Percentiles rank a stretch among this genome's conserved stretches.
These are phyloP conservation scores for Gremmenia infestans DNA, from an alignment of 2,329 filamentous ascomycete species.

Conservation along the genomic window DNA sequence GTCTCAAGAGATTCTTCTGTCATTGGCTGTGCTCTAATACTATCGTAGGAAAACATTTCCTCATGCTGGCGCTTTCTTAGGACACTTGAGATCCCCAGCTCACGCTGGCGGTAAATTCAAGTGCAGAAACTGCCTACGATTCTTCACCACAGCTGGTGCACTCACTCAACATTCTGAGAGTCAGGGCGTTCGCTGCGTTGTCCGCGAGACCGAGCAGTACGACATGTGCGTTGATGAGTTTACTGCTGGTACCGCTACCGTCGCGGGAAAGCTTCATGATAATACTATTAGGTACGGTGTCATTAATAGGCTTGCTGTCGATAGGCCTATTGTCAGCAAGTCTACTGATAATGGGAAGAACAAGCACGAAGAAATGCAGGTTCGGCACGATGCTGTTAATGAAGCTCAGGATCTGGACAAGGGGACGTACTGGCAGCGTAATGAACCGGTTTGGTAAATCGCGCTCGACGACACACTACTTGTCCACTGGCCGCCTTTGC, in stretches of 20 bases:
- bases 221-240: conserved; percentile 36
- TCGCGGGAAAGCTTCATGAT: conserved; percentile 31
- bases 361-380: no score
- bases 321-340: no score
- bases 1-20: no score
- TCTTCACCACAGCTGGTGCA: conserved; percentile 38
- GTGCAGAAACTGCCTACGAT: conserved; percentile 42
- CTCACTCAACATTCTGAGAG: conserved; percentile 47
- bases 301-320: no score
- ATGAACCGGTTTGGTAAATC: no score
- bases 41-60: conserved; percentile 12
- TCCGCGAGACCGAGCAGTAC: conserved; percentile 39
- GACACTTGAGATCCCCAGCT: conserved; percentile 41
- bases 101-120: conserved; percentile 36
- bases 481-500: no score
- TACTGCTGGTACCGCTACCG: conserved; percentile 32
- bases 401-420: no score
- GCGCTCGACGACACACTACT: no score
- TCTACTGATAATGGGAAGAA: no score
- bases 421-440: no score
- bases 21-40: neutral
- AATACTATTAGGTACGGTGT: conserved; percentile 32
- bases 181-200: conserved; percentile 37
- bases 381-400: no score
- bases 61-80: conserved; percentile 11